Percentiles rank a stretch among this genome's conserved stretches.
phyloP scores from a whole-genome alignment of 257 asterid genomes.

The Solanum rostratum region DNA sequence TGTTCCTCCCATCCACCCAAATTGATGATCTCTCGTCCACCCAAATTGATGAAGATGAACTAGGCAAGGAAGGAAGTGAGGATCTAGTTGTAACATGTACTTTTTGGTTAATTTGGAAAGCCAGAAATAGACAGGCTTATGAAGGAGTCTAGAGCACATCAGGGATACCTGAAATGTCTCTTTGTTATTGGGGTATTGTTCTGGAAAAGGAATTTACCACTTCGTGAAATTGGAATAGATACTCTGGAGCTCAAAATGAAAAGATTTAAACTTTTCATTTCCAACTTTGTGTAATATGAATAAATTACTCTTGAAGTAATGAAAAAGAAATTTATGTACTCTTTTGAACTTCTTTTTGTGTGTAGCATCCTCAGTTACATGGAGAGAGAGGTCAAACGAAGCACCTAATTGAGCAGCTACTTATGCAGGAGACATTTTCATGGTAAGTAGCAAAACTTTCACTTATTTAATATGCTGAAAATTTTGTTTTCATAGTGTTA shows the following conservation, averaged over 20 bases:
- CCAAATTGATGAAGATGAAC: background rate
- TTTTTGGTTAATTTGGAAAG: background rate
- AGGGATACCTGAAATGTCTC: background rate
- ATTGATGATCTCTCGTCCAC: background rate
- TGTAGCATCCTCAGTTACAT: constrained; percentile 20
- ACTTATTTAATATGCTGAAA: background rate
- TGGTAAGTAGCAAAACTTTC: constrained; percentile 35
- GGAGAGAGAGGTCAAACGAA: constrained; percentile 41
- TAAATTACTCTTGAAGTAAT: background rate
- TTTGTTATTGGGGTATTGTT: background rate
- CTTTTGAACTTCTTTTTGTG: background rate
- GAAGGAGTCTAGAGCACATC: background rate
- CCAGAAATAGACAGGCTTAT: background rate
- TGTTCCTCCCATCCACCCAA: background rate
- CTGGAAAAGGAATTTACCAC: background rate
- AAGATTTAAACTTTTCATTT: background rate
- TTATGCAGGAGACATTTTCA: constrained; percentile 61
- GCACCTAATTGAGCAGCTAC: constrained; percentile 51
- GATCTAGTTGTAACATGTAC: background rate
- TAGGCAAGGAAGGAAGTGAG: background rate
- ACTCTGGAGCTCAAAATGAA: background rate
- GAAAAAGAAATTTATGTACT: background rate
- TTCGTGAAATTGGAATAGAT: background rate
- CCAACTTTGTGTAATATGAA: background rate
- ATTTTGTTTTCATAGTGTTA: background rate